Conservation (phyloP, 2,329 filamentous ascomycete genomes). For the Chaetomiaceae sp. region DNA sequence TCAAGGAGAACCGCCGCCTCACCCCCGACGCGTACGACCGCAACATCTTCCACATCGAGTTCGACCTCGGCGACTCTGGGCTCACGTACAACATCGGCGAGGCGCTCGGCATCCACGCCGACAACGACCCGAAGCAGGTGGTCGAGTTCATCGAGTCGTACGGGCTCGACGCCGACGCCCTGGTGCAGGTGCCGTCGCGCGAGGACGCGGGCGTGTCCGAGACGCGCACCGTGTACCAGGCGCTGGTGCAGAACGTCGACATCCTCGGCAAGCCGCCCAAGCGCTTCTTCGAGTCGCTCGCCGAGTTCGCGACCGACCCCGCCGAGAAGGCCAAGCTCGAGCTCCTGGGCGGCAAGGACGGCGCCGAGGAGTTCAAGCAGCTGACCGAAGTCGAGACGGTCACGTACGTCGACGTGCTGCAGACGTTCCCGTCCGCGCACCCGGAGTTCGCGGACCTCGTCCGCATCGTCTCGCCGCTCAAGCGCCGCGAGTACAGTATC, state of each 20-base stretch:
- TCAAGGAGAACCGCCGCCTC: constrained; percentile 92
- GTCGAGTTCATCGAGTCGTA: constrained; percentile 86
- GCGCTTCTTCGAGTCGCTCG: constrained; percentile 91
- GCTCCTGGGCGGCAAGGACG: constrained; percentile 70
- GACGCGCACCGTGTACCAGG: constrained; percentile 88
- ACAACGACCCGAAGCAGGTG: constrained; percentile 79
- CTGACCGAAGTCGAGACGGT: constrained; percentile 85
- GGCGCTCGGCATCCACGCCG: constrained; percentile 90
- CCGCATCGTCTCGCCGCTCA: constrained; percentile 83
- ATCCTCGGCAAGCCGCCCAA: constrained; percentile 96
- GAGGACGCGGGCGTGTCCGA: constrained; percentile 72
- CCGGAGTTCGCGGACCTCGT: constrained; percentile 84
- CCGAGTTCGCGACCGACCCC: constrained; percentile 79
- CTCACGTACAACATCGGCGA: constrained; percentile 97
- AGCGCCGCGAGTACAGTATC: constrained; percentile 98
- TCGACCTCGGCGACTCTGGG: constrained; percentile 85
- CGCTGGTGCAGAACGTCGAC: constrained; percentile 86
- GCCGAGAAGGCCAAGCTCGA: constrained; percentile 76
- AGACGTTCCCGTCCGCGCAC: constrained; percentile 85
- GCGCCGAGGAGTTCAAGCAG: constrained; percentile 85
- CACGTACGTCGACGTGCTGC: constrained; percentile 84
- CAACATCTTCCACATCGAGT: constrained; percentile 99
- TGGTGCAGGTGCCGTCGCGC: constrained; percentile 87
- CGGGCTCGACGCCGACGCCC: constrained; percentile 70
- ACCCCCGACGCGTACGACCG: constrained; percentile 87